Conservation (phyloP, 2,329 filamentous ascomycete species). For the Dothidotthia symphoricarpi region DNA sequence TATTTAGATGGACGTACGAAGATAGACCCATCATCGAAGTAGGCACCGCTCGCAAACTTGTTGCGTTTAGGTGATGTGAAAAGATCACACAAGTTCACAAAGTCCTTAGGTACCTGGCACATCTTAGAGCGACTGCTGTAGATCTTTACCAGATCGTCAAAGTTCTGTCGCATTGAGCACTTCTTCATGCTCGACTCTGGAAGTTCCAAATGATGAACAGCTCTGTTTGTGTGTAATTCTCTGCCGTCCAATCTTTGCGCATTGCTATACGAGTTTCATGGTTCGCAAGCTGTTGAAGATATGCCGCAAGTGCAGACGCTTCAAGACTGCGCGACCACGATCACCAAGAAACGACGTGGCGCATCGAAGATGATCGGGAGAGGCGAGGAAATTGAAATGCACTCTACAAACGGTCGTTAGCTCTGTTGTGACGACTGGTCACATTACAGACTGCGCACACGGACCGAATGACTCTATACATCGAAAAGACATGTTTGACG, state of each 20-base stretch:
- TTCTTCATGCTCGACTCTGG: constrained; percentile 1
- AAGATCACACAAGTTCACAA: constrained; percentile 17
- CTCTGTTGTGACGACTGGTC: neutral
- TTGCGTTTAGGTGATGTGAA: no score
- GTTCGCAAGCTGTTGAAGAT: neutral
- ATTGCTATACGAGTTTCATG: no score
- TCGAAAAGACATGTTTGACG: constrained; percentile 7
- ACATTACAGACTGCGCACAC: neutral
- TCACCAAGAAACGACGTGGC: constrained; percentile 8
- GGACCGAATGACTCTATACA: constrained; percentile 1
- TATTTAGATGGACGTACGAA: constrained; percentile 12
- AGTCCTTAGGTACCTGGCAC: no score
- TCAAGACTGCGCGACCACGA: constrained; percentile 2
- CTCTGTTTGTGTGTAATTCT: neutral
- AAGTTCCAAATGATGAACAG: neutral
- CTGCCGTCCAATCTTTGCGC: no score
- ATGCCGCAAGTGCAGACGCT: constrained; percentile 2
- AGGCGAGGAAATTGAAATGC: neutral
- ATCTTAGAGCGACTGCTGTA: no score
- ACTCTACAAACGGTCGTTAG: no score
- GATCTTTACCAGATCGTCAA: no score
- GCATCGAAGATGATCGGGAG: constrained; percentile 1
- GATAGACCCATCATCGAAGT: constrained; percentile 26
- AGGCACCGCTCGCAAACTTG: constrained; percentile 24
- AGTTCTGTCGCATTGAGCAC: no score